Conservation (phyloP, 208 protist genomes). For the Crithidia expoeki region DNA sequence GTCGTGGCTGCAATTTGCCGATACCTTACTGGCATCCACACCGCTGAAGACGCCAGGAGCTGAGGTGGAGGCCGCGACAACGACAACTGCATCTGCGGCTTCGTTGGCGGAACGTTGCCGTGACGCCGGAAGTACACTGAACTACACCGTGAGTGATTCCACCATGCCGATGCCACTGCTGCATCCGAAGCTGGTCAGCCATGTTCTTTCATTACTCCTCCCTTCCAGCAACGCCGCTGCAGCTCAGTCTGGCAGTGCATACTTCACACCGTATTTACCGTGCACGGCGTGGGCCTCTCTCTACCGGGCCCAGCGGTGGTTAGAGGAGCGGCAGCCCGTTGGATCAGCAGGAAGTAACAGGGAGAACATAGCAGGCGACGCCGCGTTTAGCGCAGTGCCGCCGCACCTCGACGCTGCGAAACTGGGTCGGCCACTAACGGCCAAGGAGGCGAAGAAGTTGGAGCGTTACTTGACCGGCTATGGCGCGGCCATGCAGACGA, state of each 20-base stretch:
- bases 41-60: too few species aligned
- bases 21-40: neutral
- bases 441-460: conserved; percentile 45
- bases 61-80: neutral
- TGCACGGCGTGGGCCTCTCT: conserved; percentile 15
- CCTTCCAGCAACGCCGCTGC: neutral
- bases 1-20: conserved; percentile 18
- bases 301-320: conserved; percentile 33
- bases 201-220: neutral
- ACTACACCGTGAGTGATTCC: neutral
- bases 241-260: neutral
- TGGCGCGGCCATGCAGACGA: conserved; percentile 23
- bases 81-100: neutral
- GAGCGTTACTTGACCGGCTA: conserved; percentile 42
- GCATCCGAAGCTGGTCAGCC: conserved; percentile 25
- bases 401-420: conserved; percentile 37
- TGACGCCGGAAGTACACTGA: neutral
- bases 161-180: conserved; percentile 35
- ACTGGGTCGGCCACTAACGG: conserved; percentile 45
- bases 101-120: neutral
- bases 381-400: conserved; percentile 10
- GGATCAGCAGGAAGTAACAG: too few species aligned
- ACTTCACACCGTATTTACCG: conserved; percentile 35
- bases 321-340: too few species aligned
- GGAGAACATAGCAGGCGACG: neutral